Percentiles rank a stretch among this genome's conserved stretches.
Evolutionary conservation across 129 eudicot genomes (phyloP).

Genomic region (Oenanthe sinensis): DNA sequence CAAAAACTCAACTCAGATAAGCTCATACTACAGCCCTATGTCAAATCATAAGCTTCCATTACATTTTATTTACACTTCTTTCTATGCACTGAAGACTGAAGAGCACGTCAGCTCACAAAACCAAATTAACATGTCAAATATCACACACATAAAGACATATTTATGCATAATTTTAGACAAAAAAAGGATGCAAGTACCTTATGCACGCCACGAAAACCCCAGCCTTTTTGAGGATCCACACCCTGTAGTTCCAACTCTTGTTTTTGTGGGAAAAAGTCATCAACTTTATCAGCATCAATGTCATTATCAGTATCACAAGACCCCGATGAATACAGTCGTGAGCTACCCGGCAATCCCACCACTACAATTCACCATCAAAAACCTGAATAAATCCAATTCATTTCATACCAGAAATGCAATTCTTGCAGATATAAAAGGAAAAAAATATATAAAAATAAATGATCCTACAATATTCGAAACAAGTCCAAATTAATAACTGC

Average conservation of each 20-base stretch:
- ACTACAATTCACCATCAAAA: conserved; percentile 21
- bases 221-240: conserved; percentile 86
- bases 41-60: background rate
- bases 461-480: background rate
- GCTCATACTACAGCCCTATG: background rate
- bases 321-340: conserved; percentile 37
- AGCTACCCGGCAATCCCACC: conserved; percentile 41
- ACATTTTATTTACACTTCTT: background rate
- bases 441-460: background rate
- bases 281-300: conserved; percentile 18
- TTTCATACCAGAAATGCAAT: background rate
- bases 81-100: background rate
- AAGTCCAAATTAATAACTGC: background rate
- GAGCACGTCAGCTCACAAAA: background rate
- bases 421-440: background rate
- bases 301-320: conserved; percentile 25
- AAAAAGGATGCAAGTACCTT: conserved; percentile 32
- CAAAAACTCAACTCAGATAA: background rate
- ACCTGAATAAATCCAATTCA: background rate
- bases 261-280: conserved; percentile 46
- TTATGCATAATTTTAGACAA: background rate
- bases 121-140: background rate
- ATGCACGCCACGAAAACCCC: conserved; percentile 96
- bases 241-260: conserved; percentile 58
- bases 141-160: background rate